Evolutionary conservation across 441 rosid species (phyloP).

Genomic region (Jatropha multifida): DNA sequence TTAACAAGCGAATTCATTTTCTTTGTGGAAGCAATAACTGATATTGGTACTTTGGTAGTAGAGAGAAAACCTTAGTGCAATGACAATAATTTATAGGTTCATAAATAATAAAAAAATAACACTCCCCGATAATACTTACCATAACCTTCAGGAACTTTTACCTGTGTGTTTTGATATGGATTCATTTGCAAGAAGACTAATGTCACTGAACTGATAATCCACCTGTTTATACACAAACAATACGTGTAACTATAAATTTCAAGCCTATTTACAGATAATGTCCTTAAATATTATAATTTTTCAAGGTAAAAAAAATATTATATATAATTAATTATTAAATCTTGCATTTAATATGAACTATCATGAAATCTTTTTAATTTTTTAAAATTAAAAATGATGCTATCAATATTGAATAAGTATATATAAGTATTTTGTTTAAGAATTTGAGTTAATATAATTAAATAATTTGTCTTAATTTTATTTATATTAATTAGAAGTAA

Average conservation of each 20-base stretch:
- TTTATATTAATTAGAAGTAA: too few relatives aligned
- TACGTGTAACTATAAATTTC: too few relatives aligned
- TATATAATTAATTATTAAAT: too few relatives aligned
- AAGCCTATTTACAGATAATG: too few relatives aligned
- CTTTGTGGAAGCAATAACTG: slow-evolving; percentile 74
- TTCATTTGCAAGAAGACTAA: slow-evolving; percentile 91
- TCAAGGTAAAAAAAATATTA: neutral
- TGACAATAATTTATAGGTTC: neutral
- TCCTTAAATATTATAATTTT: neutral
- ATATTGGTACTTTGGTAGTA: slow-evolving; percentile 55
- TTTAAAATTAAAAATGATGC: too few relatives aligned
- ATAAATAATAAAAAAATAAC: neutral
- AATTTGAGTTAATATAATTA: too few relatives aligned
- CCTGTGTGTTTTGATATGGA: slow-evolving; percentile 68
- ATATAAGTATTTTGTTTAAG: too few relatives aligned
- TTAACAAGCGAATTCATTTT: slow-evolving; percentile 74
- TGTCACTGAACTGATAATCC: slow-evolving; percentile 86
- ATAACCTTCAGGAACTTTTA: slow-evolving; percentile 82
- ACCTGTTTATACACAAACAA: slow-evolving; percentile 42
- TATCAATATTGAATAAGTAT: too few relatives aligned
- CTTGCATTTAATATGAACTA: too few relatives aligned
- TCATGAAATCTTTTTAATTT: too few relatives aligned
- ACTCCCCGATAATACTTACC: slow-evolving; percentile 46
- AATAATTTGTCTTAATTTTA: too few relatives aligned
- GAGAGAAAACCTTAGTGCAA: neutral